phyloP scores from a whole-genome alignment of 352 stramenopile genomes.

The Phytophthora fragariae region DNA sequence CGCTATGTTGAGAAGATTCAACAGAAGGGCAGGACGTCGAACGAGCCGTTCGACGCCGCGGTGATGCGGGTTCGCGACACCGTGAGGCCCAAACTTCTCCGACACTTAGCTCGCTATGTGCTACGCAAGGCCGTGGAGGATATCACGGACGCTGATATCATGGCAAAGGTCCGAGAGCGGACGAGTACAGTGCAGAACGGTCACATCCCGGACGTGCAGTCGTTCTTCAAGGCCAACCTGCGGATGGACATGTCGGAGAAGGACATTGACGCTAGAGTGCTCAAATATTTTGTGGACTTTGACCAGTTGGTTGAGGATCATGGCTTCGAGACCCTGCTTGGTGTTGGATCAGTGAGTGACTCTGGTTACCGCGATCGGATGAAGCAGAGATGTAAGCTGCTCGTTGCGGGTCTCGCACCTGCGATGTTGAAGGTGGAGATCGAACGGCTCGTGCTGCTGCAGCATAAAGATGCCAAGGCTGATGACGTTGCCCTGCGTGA shows the following conservation, averaged over 20 bases:
- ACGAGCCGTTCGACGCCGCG: slow-evolving; percentile 25
- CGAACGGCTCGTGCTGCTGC: slow-evolving; percentile 3
- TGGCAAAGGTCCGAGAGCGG: neutral
- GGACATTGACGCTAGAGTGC: neutral
- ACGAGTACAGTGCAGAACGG: neutral
- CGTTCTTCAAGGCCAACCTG: neutral
- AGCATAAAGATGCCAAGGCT: slow-evolving; percentile 9
- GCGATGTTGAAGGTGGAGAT: slow-evolving; percentile 20
- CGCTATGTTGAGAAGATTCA: slow-evolving; percentile 30
- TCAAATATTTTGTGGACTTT: neutral
- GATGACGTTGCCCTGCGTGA: slow-evolving; percentile 16
- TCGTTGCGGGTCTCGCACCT: slow-evolving; percentile 7
- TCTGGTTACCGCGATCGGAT: slow-evolving; percentile 9
- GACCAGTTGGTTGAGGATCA: slow-evolving; percentile 7
- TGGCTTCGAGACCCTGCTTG: slow-evolving; percentile 24
- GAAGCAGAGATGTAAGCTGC: slow-evolving; percentile 21
- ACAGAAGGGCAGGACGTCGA: slow-evolving; percentile 21
- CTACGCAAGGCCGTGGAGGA: neutral
- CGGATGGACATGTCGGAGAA: neutral
- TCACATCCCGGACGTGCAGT: neutral
- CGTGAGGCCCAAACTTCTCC: neutral
- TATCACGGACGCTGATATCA: neutral
- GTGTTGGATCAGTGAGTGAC: slow-evolving; percentile 6
- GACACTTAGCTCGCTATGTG: neutral
- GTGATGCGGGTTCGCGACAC: slow-evolving; percentile 10